Evolutionary conservation across 2,329 filamentous ascomycete species (phyloP).

Genomic region (Aureobasidium sp.): DNA sequence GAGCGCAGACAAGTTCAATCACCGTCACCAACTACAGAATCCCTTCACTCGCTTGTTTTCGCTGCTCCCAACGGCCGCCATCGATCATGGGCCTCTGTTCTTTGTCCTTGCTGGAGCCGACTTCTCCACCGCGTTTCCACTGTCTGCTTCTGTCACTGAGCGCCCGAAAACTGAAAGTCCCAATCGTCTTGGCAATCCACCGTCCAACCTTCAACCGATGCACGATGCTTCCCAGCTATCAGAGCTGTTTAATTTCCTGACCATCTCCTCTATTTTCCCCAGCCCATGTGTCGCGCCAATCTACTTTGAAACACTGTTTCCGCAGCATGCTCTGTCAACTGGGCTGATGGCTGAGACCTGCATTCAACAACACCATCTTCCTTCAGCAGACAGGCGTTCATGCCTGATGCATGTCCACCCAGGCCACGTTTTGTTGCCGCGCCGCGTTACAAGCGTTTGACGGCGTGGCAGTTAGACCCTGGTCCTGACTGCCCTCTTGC

Average conservation of each 20-base stretch:
- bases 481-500: background rate
- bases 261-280: background rate
- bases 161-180: background rate
- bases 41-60: conserved; percentile 10
- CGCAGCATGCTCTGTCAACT: background rate
- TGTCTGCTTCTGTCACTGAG: background rate
- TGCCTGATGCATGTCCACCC: conserved; percentile 5
- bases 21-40: background rate
- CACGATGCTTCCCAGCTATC: background rate
- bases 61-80: background rate
- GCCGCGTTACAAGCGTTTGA: conserved; percentile 7
- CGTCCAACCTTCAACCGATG: conserved; percentile 10
- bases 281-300: conserved; percentile 9
- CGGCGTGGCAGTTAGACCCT: conserved; percentile 10
- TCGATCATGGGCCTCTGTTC: background rate
- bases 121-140: background rate
- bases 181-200: conserved; percentile 6
- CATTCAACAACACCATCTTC: background rate
- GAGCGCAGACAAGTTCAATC: background rate
- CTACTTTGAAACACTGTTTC: conserved; percentile 2
- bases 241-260: conserved; percentile 4
- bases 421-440: conserved; percentile 11
- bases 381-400: background rate
- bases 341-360: background rate
- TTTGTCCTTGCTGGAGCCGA: conserved; percentile 1